phyloP scores from a whole-genome alignment of 352 stramenopile species.

The Elongisporangium senticosum region DNA sequence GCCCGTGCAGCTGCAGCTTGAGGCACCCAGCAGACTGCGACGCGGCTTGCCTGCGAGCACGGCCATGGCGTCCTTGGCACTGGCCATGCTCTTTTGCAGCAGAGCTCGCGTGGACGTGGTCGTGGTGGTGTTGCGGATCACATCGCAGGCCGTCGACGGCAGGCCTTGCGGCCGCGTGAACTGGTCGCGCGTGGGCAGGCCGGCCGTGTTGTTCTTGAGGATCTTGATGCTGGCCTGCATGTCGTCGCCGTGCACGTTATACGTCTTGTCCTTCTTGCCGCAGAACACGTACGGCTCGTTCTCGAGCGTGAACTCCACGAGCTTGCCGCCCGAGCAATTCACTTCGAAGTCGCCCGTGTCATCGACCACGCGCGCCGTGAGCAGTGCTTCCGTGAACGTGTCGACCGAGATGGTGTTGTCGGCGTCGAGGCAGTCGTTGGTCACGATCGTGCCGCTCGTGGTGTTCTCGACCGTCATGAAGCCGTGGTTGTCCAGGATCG shows the following conservation, averaged over 20 bases:
- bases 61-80: constrained; percentile 7
- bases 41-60: constrained; percentile 8
- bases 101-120: constrained; percentile 3
- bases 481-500: constrained; percentile 19
- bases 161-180: not conserved
- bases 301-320: constrained; percentile 27
- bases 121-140: not conserved
- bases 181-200: constrained; percentile 5
- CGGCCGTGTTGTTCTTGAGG: constrained; percentile 17
- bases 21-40: constrained; percentile 5
- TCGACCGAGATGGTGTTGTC: constrained; percentile 14
- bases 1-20: constrained; percentile 8
- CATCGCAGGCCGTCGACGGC: not conserved
- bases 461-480: constrained; percentile 23
- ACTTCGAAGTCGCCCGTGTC: constrained; percentile 19
- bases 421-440: constrained; percentile 5
- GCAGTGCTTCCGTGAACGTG: constrained; percentile 10
- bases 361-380: constrained; percentile 18
- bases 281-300: constrained; percentile 34
- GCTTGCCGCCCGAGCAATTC: constrained; percentile 11
- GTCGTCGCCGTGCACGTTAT: constrained; percentile 14
- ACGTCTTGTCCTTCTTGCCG: constrained; percentile 10
- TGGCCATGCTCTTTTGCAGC: constrained; percentile 6
- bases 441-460: constrained; percentile 17
- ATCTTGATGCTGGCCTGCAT: constrained; percentile 13